phyloP scores from a whole-genome alignment of 2,329 filamentous ascomycete genomes.

The Aspergillus ochraceoroseus region DNA sequence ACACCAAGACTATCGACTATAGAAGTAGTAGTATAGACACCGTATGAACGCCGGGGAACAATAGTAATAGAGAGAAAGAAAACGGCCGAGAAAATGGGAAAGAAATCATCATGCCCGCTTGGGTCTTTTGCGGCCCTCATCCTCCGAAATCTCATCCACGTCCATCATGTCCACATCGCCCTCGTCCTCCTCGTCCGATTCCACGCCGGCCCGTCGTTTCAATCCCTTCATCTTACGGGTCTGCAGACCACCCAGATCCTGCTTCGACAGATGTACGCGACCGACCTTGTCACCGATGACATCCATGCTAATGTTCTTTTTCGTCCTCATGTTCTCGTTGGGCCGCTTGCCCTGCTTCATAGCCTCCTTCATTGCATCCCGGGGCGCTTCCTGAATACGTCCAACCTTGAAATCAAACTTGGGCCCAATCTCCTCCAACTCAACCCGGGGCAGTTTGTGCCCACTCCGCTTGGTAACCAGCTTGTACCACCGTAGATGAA shows the following conservation, averaged over 20 bases:
- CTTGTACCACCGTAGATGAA: constrained; percentile 73
- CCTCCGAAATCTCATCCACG: constrained; percentile 38
- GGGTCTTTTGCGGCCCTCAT: constrained; percentile 34
- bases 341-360: constrained; percentile 74
- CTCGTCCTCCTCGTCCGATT: constrained; percentile 52
- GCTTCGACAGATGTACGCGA: constrained; percentile 82
- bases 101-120: constrained; percentile 29
- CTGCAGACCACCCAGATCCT: constrained; percentile 82
- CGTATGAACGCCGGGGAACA: constrained; percentile 11
- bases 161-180: constrained; percentile 49
- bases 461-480: constrained; percentile 81
- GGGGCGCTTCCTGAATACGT: constrained; percentile 71
- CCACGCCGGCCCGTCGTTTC: constrained; percentile 69
- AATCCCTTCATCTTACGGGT: constrained; percentile 99
- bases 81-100: constrained; percentile 15
- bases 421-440: constrained; percentile 92
- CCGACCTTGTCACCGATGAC: constrained; percentile 94
- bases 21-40: not conserved
- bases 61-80: constrained; percentile 25
- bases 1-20: not conserved
- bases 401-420: constrained; percentile 88
- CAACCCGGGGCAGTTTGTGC: constrained; percentile 80
- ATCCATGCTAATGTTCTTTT: constrained; percentile 96
- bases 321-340: constrained; percentile 55
- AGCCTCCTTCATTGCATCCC: constrained; percentile 77